Evolutionary conservation across 306 rosid species (phyloP), one percentile per base, ranked within the genome.

Genomic region (Ziziphus jujuba): DNA sequence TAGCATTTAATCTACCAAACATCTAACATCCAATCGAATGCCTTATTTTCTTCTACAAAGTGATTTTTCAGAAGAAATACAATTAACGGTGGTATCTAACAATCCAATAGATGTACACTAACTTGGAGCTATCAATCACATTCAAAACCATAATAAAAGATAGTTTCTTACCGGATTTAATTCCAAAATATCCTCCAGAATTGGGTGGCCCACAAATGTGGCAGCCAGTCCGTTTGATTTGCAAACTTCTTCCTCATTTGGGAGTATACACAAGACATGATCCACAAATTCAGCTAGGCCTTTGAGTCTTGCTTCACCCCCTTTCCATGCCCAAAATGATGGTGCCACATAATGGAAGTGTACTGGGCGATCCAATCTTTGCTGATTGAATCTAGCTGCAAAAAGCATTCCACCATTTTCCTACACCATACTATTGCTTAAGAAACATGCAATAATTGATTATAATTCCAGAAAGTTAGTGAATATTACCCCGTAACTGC

Each of bases 311-410:
- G 80, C 86, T 88, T 93, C 97, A 40, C 98, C 98, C 55, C 98
- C 95, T 82, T 88, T 93, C 98, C 97, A 93, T 38, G 98, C 98
- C 98, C 98, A 93, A 28, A 90, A 93, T 11, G 97, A 90, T 1
- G 97, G 97, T 48, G 98, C 96, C 40, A 93, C 91, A 63, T 86
- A 90, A 77, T 93, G 98, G 66, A 93, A 86, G 72, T 84, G 98
- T 38, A 63, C 79, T 21, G 91, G 97, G 48, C 40, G 49, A 73
- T 81, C 77, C 72, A 73, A 25, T 25, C 73, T 84, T 45, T 57
- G 72, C 58, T 34, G 68, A 60, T 60, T 67, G 73, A 78, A 78
- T 79, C 84, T 92, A 82, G 90, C 98, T 90, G 96, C 95, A 78
- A 84, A 84, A 87, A 55, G 44, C 77, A 85, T 72, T 78, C 66